Percentiles rank a stretch among this genome's conserved stretches.
phyloP scores from a whole-genome alignment of 768 basidiomycete genomes.

The Ramaria sp. region DNA sequence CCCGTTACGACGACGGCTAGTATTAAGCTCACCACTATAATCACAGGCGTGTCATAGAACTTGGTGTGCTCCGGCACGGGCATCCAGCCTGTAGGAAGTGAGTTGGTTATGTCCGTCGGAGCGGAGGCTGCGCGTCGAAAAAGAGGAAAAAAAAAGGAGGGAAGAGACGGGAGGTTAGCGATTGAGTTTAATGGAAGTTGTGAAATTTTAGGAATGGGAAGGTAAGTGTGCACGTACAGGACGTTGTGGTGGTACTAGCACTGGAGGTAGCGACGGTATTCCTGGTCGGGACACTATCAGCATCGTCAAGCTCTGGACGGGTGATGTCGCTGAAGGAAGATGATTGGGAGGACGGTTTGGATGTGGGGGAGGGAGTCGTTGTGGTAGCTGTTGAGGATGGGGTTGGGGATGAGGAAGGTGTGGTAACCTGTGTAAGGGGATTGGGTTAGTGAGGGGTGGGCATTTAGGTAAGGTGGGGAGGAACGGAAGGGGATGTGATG shows the following conservation, averaged over 20 bases:
- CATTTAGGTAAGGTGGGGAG: conserved; percentile 4
- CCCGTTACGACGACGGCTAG: conserved; percentile 51
- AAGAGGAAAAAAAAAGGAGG: neutral
- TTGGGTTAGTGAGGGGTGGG: too few relatives aligned
- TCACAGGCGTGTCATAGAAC: conserved; percentile 14
- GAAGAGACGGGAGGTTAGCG: conserved; percentile 22
- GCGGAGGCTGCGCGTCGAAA: neutral
- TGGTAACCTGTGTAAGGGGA: neutral
- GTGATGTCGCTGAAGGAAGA: too few relatives aligned
- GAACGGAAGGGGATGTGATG: conserved; percentile 2
- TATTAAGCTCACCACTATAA: conserved; percentile 46
- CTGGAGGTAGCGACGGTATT: too few relatives aligned
- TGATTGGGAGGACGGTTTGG: conserved; percentile 10
- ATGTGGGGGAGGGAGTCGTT: neutral
- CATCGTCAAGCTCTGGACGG: too few relatives aligned
- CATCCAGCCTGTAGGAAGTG: conserved; percentile 17
- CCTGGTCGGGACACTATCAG: too few relatives aligned
- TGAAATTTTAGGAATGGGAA: too few relatives aligned
- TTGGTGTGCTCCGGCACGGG: neutral
- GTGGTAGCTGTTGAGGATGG: conserved; percentile 8
- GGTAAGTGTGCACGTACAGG: too few relatives aligned
- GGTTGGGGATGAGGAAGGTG: conserved; percentile 4
- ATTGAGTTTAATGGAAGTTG: conserved; percentile 15
- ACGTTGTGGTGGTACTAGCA: too few relatives aligned
- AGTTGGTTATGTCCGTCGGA: conserved; percentile 1